A percentile compares a stretch with the other conserved stretches of the same genome.
phyloP scores from a whole-genome alignment of 1,139 yeast species.

The Yamadazyma siamensis region DNA sequence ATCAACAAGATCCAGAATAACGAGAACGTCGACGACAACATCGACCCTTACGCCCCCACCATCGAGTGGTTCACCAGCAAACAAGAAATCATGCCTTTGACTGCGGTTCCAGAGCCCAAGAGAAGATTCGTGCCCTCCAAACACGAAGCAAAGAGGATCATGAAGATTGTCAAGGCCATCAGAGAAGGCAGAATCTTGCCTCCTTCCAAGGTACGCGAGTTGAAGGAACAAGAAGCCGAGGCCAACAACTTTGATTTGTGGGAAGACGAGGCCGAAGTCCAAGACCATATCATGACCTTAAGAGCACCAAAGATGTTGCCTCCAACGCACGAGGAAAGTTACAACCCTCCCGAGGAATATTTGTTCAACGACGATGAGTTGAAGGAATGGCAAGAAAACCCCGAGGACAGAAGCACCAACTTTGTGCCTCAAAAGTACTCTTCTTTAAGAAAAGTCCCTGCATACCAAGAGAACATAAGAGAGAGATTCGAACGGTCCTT shows the following conservation, averaged over 20 bases:
- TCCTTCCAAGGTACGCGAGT: conserved; percentile 54
- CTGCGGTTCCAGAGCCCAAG: conserved; percentile 95
- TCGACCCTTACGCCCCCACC: conserved; percentile 89
- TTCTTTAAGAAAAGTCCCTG: conserved; percentile 89
- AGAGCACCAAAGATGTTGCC: conserved; percentile 96
- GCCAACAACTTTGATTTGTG: conserved; percentile 72
- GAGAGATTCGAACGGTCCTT: conserved; percentile 93
- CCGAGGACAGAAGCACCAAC: conserved; percentile 74
- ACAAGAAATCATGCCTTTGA: conserved; percentile 85
- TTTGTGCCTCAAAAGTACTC: conserved; percentile 80
- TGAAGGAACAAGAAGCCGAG: conserved; percentile 49
- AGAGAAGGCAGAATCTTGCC: conserved; percentile 93
- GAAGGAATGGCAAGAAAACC: conserved; percentile 72
- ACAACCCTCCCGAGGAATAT: conserved; percentile 97
- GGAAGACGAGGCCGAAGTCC: conserved; percentile 58
- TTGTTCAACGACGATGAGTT: conserved; percentile 75
- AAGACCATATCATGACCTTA: conserved; percentile 79
- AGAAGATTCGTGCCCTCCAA: conserved; percentile 95
- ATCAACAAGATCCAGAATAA: conserved; percentile 83
- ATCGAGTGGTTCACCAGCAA: conserved; percentile 93
- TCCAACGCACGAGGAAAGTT: conserved; percentile 94
- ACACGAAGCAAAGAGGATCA: conserved; percentile 91
- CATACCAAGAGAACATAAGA: conserved; percentile 78
- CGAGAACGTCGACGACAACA: conserved; percentile 74
- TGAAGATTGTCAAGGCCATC: conserved; percentile 95